These are phyloP conservation scores for Pilasporangium apinafurcum DNA, from an alignment of 352 stramenopile species.

Conservation along the genomic window DNA sequence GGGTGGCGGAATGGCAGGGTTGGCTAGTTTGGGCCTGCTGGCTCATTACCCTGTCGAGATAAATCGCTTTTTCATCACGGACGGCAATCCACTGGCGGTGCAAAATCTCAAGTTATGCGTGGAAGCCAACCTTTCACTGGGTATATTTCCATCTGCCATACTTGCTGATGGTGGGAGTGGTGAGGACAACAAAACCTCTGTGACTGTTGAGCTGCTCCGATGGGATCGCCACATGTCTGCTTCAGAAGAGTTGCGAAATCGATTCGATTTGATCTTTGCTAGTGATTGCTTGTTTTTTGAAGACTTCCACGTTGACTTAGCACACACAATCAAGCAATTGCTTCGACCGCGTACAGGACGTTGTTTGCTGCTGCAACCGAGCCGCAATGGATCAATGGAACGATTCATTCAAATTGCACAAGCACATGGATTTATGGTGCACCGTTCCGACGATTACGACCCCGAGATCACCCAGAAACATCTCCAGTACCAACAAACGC, in stretches of 20 bases:
- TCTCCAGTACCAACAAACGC: constrained; percentile 17
- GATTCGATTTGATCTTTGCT: constrained; percentile 77
- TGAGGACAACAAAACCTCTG: too few species aligned
- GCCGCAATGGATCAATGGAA: constrained; percentile 68
- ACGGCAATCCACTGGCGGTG: constrained; percentile 65
- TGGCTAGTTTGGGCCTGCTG: constrained; percentile 58
- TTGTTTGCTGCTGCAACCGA: constrained; percentile 74
- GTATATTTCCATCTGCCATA: too few species aligned
- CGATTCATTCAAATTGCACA: constrained; percentile 52
- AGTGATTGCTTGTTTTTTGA: constrained; percentile 87
- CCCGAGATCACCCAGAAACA: constrained; percentile 25
- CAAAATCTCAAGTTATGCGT: constrained; percentile 63
- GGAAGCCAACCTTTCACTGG: constrained; percentile 35
- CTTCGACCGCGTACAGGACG: constrained; percentile 27
- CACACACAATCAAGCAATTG: constrained; percentile 54
- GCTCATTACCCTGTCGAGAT: constrained; percentile 35
- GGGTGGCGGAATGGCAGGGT: constrained; percentile 68
- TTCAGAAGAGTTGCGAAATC: constrained; percentile 17
- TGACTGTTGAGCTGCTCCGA: constrained; percentile 41
- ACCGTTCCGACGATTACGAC: constrained; percentile 34
- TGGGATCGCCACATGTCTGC: constrained; percentile 51
- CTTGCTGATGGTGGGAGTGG: too few species aligned
- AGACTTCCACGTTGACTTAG: constrained; percentile 76
- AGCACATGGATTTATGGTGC: constrained; percentile 25
- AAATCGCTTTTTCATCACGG: constrained; percentile 48